Evolutionary conservation across 208 protist species (phyloP).

Genomic region (Trypanosoma lewisi): DNA sequence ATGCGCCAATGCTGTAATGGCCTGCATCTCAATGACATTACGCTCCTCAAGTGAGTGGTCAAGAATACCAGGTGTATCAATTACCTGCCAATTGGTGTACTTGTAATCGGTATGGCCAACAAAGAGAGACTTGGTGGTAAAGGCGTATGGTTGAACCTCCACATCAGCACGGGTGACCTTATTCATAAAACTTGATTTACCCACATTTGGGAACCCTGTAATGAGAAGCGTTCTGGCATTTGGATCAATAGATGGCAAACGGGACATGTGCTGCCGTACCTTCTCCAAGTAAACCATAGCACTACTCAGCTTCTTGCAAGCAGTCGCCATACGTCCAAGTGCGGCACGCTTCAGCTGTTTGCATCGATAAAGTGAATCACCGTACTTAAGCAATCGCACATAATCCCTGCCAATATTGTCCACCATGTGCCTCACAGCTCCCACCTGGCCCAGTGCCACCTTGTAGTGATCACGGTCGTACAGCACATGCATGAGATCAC

Average conservation of each 20-base stretch:
- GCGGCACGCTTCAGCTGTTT: constrained; percentile 99
- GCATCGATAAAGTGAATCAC: constrained; percentile 99
- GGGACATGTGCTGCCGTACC: constrained; percentile 99
- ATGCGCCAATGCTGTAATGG: constrained; percentile 99
- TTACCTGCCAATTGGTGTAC: constrained; percentile 99
- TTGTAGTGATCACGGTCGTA: constrained; percentile 99
- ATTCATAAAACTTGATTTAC: constrained; percentile 99
- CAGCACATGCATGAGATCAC: constrained; percentile 99
- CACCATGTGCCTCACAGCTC: constrained; percentile 95
- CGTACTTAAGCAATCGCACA: constrained; percentile 99
- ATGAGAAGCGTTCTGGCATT: constrained; percentile 98
- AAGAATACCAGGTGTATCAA: constrained; percentile 99
- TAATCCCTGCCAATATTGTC: constrained; percentile 98
- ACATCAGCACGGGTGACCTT: constrained; percentile 99
- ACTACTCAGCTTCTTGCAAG: constrained; percentile 96
- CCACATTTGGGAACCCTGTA: constrained; percentile 99
- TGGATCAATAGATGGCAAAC: constrained; percentile 99
- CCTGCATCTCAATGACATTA: constrained; percentile 99
- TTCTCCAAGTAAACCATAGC: constrained; percentile 99
- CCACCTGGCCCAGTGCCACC: constrained; percentile 99
- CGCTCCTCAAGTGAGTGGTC: constrained; percentile 99
- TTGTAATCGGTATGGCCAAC: constrained; percentile 99
- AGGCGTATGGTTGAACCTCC: constrained; percentile 99
- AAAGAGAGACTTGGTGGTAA: constrained; percentile 99
- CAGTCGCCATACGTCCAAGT: constrained; percentile 98